Evolutionary conservation across 441 rosid genomes (phyloP), one percentile per base, ranked within the genome.

Genomic region (Isatis lusitanica): DNA sequence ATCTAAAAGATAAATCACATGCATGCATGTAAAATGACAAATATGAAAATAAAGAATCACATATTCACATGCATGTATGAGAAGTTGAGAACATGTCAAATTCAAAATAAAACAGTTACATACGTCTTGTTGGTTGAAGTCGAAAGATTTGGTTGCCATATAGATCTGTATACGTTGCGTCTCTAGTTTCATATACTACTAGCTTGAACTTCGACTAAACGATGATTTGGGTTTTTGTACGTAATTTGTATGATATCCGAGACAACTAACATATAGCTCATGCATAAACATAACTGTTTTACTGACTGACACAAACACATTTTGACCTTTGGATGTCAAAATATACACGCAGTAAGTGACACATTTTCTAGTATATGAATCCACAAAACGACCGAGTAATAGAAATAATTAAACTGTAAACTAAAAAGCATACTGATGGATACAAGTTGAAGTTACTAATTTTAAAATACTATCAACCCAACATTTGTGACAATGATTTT

Each of bases 61-160:
- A 26, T 26, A 43, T 30, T n/a, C 66, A 70, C 67, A 60, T 70
- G 59, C 67, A 70, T 59, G 59, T 53, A 53, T 53, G 59, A n/a
- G n/a, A n/a, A n/a, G n/a, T n/a, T n/a, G n/a, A n/a, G 66, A 70
- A 70, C 16, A 48, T 70, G 74, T n/a, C 70, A 53, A 52, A 31
- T 72, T 72, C 46, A 61, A 72, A 72, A 13, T 31, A 6, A 63
- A 13, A 52, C 48, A 33, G 76, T n/a, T 63, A 43, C 21, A 21
- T 1, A 63, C 46, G 57, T 63, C 63, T 71, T 43, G 42, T 42
- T 43, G 46, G 12, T 50, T 48, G 68, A 61, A 44, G 63, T 42
- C n/a, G 75, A 52, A 71, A 71, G 35, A 62, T 51, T 39, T 71
- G 43, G 66, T 59, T 59, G 17, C 58, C 33, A n/a, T 69, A 18